Evolutionary conservation across 2,329 filamentous ascomycete genomes (phyloP).

Genomic region (Alternaria arborescens): DNA sequence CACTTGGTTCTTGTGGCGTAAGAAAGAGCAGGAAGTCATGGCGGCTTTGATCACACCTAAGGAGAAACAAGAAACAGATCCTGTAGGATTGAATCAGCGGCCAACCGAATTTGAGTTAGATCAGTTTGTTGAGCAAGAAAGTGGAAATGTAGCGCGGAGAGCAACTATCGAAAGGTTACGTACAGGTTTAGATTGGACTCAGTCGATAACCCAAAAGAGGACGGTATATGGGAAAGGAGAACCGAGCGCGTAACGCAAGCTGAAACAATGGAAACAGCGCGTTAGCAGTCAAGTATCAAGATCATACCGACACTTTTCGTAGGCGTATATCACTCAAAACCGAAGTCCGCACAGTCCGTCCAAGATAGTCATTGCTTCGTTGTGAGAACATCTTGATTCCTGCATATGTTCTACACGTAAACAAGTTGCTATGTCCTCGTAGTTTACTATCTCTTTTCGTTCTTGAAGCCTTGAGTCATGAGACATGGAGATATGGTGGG

Average conservation of each 20-base stretch:
- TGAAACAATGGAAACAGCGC: neutral
- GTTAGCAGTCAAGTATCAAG: neutral
- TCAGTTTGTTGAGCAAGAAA: neutral
- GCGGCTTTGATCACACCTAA: neutral
- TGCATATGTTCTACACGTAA: too few species aligned
- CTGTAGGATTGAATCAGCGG: too few species aligned
- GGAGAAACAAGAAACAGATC: neutral
- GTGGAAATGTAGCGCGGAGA: neutral
- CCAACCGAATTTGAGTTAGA: neutral
- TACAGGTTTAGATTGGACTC: neutral
- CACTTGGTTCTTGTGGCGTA: conserved; percentile 25
- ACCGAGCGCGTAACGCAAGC: neutral
- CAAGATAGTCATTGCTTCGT: too few species aligned
- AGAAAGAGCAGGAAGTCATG: conserved; percentile 23
- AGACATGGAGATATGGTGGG: neutral
- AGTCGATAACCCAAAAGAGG: neutral
- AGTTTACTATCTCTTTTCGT: neutral
- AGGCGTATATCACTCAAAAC: neutral
- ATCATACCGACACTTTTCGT: neutral
- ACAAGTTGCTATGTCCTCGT: too few species aligned
- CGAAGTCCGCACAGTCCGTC: too few species aligned
- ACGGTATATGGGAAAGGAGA: neutral
- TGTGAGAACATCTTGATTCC: too few species aligned
- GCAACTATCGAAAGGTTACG: neutral
- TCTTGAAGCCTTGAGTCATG: neutral